phyloP scores from a whole-genome alignment of 768 basidiomycete species.

The Psilocybe cyanescens region DNA sequence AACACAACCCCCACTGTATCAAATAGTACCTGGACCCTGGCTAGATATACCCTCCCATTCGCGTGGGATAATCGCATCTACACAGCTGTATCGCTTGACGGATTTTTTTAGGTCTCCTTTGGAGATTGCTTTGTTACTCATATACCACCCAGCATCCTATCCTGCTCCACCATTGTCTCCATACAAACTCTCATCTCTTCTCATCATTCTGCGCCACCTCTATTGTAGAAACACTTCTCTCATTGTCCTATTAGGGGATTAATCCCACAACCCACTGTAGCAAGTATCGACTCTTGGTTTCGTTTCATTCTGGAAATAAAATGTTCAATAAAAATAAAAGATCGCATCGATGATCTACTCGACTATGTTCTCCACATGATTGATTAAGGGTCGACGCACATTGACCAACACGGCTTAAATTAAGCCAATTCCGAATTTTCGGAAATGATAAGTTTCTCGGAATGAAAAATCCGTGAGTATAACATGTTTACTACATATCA shows the following conservation, averaged over 20 bases:
- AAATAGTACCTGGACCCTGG: constrained; percentile 5
- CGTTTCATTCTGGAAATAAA: background rate
- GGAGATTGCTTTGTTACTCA: constrained; percentile 2
- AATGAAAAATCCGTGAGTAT: constrained; percentile 1
- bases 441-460: background rate
- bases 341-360: too few species aligned
- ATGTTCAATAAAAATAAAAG: background rate
- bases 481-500: too few species aligned
- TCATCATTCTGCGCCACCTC: constrained; percentile 1
- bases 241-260: constrained; percentile 7
- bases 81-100: constrained; percentile 18
- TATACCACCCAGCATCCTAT: constrained; percentile 13
- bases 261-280: constrained; percentile 23
- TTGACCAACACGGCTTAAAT: background rate
- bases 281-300: constrained; percentile 14
- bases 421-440: background rate
- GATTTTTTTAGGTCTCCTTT: constrained; percentile 2
- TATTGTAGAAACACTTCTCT: constrained; percentile 16
- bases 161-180: constrained; percentile 9
- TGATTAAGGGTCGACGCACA: background rate
- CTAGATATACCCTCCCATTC: constrained; percentile 21
- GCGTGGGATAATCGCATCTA: background rate
- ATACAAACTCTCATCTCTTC: background rate
- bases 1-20: constrained; percentile 18
- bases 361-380: too few species aligned